Percentiles rank a stretch among this genome's conserved stretches.
Evolutionary conservation across 257 asterid genomes (phyloP).

Genomic region (Solanum raphanifolium): DNA sequence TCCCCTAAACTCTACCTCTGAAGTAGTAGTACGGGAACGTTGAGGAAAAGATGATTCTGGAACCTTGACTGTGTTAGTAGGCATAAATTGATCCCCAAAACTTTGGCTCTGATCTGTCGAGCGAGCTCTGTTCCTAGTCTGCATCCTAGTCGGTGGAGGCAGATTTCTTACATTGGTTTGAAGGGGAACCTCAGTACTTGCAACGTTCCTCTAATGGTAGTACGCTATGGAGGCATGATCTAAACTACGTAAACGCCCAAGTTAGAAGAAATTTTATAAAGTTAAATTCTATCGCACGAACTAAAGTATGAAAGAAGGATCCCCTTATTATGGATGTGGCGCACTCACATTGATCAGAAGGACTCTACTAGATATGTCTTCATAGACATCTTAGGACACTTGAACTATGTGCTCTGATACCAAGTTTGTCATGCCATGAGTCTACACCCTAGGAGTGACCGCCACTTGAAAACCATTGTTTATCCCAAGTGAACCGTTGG

Average conservation of each 20-base stretch:
- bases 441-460: background rate
- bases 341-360: background rate
- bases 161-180: background rate
- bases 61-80: background rate
- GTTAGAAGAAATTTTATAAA: background rate
- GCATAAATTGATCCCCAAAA: background rate
- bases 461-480: background rate
- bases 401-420: background rate
- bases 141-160: background rate
- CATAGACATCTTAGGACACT: background rate
- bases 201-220: background rate
- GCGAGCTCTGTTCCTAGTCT: background rate
- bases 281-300: background rate
- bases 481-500: background rate
- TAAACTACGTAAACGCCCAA: too few relatives aligned
- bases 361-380: background rate
- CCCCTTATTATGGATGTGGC: background rate
- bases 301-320: background rate
- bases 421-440: background rate
- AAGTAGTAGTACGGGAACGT: background rate
- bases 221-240: background rate
- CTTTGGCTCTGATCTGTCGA: background rate
- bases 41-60: background rate
- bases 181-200: background rate
- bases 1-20: background rate